Percentiles rank a stretch among this genome's conserved stretches.
phyloP scores from a whole-genome alignment of 2,329 filamentous ascomycete genomes.

The Microascus cirrosus region DNA sequence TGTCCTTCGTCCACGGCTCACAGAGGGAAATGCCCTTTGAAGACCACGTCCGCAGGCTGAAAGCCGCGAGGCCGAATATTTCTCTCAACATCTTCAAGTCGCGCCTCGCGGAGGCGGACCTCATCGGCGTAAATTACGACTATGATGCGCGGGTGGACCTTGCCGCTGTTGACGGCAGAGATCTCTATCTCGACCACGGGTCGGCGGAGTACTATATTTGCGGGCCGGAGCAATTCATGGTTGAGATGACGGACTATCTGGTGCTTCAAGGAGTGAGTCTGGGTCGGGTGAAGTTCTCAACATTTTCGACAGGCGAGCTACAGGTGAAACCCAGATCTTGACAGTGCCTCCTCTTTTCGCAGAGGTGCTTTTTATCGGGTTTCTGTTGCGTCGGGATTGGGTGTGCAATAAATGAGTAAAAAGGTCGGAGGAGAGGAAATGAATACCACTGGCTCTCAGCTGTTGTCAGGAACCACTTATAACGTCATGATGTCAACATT shows the following conservation, averaged over 20 bases:
- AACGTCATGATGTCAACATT: background rate
- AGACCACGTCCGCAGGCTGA: conserved; percentile 34
- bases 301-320: conserved; percentile 34
- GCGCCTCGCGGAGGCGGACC: conserved; percentile 30
- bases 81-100: conserved; percentile 38
- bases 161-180: conserved; percentile 26
- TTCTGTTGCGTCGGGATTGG: background rate
- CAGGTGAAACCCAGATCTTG: conserved; percentile 17
- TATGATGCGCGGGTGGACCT: conserved; percentile 32
- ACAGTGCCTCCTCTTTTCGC: background rate
- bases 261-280: conserved; percentile 24
- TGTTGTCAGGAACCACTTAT: background rate
- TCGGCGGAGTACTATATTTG: conserved; percentile 43
- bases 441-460: background rate
- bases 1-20: conserved; percentile 51
- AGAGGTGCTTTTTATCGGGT: background rate
- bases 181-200: conserved; percentile 32
- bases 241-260: conserved; percentile 33
- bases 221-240: conserved; percentile 43
- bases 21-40: conserved; percentile 41
- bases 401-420: background rate
- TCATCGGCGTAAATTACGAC: conserved; percentile 28
- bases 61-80: conserved; percentile 22
- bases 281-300: conserved; percentile 29
- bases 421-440: background rate